Percentiles rank a stretch among this genome's conserved stretches.
Evolutionary conservation across 139 green algal genomes (phyloP).

Genomic region (Chlamydomonas urium): DNA sequence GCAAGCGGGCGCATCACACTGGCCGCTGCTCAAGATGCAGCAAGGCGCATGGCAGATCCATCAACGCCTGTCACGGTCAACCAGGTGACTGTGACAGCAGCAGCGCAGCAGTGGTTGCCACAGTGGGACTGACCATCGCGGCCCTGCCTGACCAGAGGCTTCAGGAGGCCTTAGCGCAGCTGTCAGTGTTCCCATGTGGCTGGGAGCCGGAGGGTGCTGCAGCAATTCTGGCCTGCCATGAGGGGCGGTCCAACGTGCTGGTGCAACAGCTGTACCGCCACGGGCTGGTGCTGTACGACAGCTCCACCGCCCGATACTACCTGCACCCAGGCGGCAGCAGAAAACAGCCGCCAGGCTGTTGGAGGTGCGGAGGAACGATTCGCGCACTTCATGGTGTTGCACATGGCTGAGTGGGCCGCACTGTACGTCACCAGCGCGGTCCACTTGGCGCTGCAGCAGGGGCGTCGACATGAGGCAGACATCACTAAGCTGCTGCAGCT

Average conservation of each 20-base stretch:
- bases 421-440: neutral
- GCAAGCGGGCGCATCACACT: neutral
- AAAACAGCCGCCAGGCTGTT: no score
- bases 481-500: neutral
- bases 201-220: constrained; percentile 9
- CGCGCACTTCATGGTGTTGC: neutral
- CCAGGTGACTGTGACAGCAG: no score
- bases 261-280: constrained; percentile 5
- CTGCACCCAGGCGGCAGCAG: no score
- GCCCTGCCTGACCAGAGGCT: constrained; percentile 5
- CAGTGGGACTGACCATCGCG: constrained; percentile 12
- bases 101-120: neutral
- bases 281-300: neutral
- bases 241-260: neutral
- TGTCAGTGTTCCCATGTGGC: constrained; percentile 14
- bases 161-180: neutral
- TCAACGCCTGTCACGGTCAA: neutral
- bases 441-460: neutral
- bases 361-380: constrained; percentile 4
- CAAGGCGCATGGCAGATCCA: no score
- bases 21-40: neutral
- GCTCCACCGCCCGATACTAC: neutral
- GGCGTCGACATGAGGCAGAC: neutral
- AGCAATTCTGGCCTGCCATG: neutral
- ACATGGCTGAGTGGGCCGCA: neutral